Conservation (phyloP, 805 yeast species). For the Lipomyces mesembrius region DNA sequence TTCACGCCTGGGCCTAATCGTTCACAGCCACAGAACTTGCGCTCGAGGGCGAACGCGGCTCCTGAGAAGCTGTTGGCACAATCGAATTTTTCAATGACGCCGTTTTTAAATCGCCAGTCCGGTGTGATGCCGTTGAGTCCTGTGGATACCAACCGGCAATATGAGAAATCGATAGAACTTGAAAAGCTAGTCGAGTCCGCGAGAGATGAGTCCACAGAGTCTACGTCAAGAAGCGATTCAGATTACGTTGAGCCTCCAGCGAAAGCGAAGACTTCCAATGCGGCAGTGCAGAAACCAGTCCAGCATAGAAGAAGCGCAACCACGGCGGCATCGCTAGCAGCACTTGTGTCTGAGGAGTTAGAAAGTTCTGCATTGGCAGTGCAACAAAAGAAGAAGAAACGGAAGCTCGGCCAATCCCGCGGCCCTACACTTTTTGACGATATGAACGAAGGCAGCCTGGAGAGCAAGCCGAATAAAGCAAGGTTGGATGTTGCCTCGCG, state of each 20-base stretch:
- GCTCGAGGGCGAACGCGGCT: background rate
- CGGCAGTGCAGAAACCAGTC: background rate
- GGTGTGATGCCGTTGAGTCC: slow-evolving; percentile 22
- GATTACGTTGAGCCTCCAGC: background rate
- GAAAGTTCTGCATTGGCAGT: slow-evolving; percentile 13
- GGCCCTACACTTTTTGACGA: slow-evolving; percentile 27
- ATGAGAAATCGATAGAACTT: background rate
- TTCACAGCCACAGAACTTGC: background rate
- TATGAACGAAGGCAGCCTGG: slow-evolving; percentile 6
- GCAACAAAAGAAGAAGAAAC: slow-evolving; percentile 24
- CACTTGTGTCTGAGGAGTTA: slow-evolving; percentile 22
- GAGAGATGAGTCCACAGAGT: background rate
- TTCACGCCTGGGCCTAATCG: slow-evolving; percentile 27
- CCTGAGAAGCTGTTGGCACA: slow-evolving; percentile 23
- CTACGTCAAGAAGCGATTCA: background rate
- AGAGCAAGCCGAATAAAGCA: slow-evolving; percentile 7
- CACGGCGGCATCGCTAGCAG: slow-evolving; percentile 26
- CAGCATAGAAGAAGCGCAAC: background rate
- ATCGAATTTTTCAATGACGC: slow-evolving; percentile 34
- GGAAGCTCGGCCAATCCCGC: slow-evolving; percentile 23
- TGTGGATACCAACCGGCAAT: slow-evolving; percentile 13
- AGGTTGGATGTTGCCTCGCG: slow-evolving; percentile 3
- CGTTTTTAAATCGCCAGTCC: slow-evolving; percentile 23
- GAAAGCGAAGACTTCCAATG: background rate
- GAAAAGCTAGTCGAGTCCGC: background rate